Base-by-base conservation (phyloP, 2,329 filamentous ascomycete genomes). In the Botryotinia narcissicola region DNA sequence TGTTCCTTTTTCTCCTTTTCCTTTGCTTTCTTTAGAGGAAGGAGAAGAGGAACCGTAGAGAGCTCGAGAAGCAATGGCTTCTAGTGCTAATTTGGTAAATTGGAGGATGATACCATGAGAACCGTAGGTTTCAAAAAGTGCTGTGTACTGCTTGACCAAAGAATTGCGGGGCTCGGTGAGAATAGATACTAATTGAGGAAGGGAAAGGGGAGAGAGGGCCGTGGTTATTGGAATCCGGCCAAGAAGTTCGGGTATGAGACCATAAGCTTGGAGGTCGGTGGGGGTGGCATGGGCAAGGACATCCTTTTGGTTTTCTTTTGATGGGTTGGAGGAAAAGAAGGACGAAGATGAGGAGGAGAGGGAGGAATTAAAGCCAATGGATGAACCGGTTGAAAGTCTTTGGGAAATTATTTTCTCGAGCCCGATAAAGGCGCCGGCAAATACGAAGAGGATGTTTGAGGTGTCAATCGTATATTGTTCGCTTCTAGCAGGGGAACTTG, bases 401-500 rank as follows among this genome's bases (percentile, higher is more conserved):
- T 94, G 92, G 74, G 97, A 86, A 67, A 99, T 89, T 48, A 92
- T 88, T 81, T 97, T 97, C 79, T 98, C 93, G 1, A 98, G 86
- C 3, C 95, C 95, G 51, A 97, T 93, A 81, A 99, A 99, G 29
- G 96, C 96, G 29, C 96, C 96, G 20, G 95, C 97, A 81, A 96
- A 97, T 60, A 99, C 94, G 83, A 99, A 99, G 42, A 99, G 88
- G 74, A 99, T 98, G 78, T 98, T 98, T 76, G 94, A 95, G 0
- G 96, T 99, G 78, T 96, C 92, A 73, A 98, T 91, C 73, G 93
- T 90, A 80, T 88, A 91, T 79, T 91, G 89, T 72, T 82, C 80
- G 51, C 73, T 76, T 71, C 79, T 81, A 20, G 74, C 76, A 64
- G 64, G 74, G 72, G 72, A 72, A 44, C 64, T 72, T 16, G 61